Evolutionary conservation across 1,284 basidiomycete species (phyloP).

Genomic region (Jaminaea rosea): DNA sequence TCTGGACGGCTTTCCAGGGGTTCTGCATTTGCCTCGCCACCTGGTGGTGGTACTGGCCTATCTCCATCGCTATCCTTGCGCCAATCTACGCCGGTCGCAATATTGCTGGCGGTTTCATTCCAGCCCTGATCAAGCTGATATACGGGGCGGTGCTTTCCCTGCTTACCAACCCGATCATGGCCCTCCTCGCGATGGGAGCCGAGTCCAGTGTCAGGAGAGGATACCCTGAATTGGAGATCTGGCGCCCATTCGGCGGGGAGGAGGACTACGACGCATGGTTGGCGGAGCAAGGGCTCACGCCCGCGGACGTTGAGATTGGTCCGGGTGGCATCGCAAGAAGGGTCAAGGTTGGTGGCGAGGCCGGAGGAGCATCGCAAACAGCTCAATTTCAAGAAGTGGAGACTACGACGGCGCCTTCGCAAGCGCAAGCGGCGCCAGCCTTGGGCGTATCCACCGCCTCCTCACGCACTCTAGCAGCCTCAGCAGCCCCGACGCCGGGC

Average conservation of each 20-base stretch:
- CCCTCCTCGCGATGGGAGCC: slow-evolving; percentile 40
- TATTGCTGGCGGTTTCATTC: slow-evolving; percentile 42
- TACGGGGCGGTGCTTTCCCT: slow-evolving; percentile 37
- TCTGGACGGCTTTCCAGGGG: slow-evolving; percentile 39
- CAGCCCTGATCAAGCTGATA: slow-evolving; percentile 45
- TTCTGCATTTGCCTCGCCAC: slow-evolving; percentile 27
- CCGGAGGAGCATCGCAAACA: too few relatives aligned
- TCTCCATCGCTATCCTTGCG: slow-evolving; percentile 38
- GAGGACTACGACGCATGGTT: slow-evolving; percentile 2
- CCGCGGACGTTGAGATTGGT: slow-evolving; percentile 3
- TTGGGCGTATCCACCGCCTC: too few relatives aligned
- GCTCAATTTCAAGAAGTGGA: too few relatives aligned
- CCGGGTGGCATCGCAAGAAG: slow-evolving; percentile 2
- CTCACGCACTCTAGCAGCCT: too few relatives aligned
- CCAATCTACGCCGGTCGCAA: slow-evolving; percentile 40
- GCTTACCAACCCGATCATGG: slow-evolving; percentile 42
- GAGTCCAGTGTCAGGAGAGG: slow-evolving; percentile 12
- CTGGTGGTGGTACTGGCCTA: slow-evolving; percentile 44
- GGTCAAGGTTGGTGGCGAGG: too few relatives aligned
- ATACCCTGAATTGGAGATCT: background rate
- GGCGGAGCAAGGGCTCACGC: background rate
- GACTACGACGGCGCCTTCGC: too few relatives aligned
- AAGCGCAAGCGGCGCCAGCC: too few relatives aligned
- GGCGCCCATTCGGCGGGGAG: slow-evolving; percentile 2
- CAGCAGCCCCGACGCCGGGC: too few relatives aligned